phyloP scores from a whole-genome alignment of 768 basidiomycete species.

The Tephrocybe sp. region DNA sequence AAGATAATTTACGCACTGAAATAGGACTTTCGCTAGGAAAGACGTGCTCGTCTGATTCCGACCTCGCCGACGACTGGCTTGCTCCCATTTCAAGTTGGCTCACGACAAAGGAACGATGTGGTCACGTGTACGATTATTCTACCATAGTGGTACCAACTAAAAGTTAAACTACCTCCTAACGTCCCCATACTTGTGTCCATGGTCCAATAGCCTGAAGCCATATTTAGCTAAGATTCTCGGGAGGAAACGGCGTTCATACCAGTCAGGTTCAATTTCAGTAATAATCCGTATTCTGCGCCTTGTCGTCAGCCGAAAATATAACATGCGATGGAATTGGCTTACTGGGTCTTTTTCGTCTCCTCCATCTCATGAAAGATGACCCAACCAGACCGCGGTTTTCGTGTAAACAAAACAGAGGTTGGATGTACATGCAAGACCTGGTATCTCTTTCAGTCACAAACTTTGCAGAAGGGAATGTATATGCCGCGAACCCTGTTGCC shows the following conservation, averaged over 20 bases:
- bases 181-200: slow-evolving; percentile 29
- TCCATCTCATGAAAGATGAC: slow-evolving; percentile 95
- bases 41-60: slow-evolving; percentile 53
- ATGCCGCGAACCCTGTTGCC: slow-evolving; percentile 66
- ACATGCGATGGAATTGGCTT: slow-evolving; percentile 25
- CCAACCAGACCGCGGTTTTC: slow-evolving; percentile 89
- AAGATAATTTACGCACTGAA: slow-evolving; percentile 35
- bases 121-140: background rate
- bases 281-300: slow-evolving; percentile 76
- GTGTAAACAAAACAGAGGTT: slow-evolving; percentile 88
- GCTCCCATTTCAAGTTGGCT: slow-evolving; percentile 64
- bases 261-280: slow-evolving; percentile 94
- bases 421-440: slow-evolving; percentile 90
- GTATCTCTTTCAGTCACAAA: slow-evolving; percentile 1
- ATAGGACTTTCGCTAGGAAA: slow-evolving; percentile 53
- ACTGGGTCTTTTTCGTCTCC: slow-evolving; percentile 95
- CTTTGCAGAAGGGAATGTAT: background rate
- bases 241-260: slow-evolving; percentile 43
- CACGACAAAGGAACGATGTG: background rate
- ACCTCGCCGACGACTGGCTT: slow-evolving; percentile 51
- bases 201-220: slow-evolving; percentile 30
- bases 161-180: slow-evolving; percentile 37
- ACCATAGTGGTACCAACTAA: no score
- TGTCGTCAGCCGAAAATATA: slow-evolving; percentile 12
- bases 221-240: background rate